Conservation (phyloP, 306 rosid species). For the Delonix regia region DNA sequence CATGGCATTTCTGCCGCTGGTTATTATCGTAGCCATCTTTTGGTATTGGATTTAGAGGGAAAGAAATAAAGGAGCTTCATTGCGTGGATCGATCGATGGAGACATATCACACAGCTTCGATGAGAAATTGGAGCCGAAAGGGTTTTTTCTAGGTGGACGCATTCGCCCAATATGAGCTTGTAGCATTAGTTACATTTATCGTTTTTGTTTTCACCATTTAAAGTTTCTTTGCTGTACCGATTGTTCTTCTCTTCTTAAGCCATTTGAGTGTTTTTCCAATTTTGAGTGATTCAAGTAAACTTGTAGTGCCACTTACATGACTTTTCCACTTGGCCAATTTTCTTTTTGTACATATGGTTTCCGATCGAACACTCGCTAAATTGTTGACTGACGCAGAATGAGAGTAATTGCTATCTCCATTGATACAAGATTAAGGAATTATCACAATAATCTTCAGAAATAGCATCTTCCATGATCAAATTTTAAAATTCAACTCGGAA, state of each 20-base stretch:
- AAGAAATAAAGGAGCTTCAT: constrained; percentile 50
- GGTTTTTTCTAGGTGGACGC: constrained; percentile 43
- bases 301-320: constrained; percentile 33
- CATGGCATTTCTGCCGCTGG: constrained; percentile 32
- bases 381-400: background rate
- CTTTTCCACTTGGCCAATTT: background rate
- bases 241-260: background rate
- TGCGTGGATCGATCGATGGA: constrained; percentile 38
- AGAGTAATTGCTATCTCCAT: constrained; percentile 19
- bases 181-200: constrained; percentile 32
- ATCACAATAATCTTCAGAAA: background rate
- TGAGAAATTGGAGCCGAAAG: constrained; percentile 33
- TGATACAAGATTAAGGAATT: background rate
- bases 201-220: constrained; percentile 26
- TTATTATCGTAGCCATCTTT: constrained; percentile 43
- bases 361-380: background rate
- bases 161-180: constrained; percentile 40
- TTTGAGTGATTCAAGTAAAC: constrained; percentile 32
- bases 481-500: background rate
- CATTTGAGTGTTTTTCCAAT: constrained; percentile 35
- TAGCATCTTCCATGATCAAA: background rate
- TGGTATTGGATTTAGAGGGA: constrained; percentile 27
- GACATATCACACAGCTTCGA: constrained; percentile 33
- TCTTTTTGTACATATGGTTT: background rate
- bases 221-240: background rate